Conservation (phyloP, 2,329 filamentous ascomycete genomes). For the Verticillium nonalfalfae region DNA sequence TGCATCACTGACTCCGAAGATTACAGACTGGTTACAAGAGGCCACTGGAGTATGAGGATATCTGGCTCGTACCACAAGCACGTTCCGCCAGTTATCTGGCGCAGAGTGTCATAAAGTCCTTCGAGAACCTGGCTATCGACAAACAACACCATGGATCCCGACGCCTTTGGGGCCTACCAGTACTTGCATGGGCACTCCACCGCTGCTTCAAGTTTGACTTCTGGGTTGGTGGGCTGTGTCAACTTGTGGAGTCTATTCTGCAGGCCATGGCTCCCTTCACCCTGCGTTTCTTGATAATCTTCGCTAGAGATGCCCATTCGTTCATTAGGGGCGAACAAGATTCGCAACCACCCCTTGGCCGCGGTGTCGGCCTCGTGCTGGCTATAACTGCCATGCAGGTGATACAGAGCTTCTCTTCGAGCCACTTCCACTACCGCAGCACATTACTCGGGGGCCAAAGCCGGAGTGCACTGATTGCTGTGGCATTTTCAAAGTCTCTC, state of each 20-base stretch:
- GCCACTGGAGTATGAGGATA: background rate
- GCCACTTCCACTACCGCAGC: constrained; percentile 88
- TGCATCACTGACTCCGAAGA: too few species aligned
- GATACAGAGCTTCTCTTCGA: constrained; percentile 70
- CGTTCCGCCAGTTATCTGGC: background rate
- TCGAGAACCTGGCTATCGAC: background rate
- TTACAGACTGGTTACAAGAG: background rate
- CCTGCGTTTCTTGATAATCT: constrained; percentile 79
- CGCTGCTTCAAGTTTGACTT: constrained; percentile 85
- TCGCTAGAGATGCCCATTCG: constrained; percentile 81
- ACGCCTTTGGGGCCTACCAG: constrained; percentile 52
- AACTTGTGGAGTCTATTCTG: constrained; percentile 66
- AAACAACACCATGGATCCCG: background rate
- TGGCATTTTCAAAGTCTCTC: constrained; percentile 92
- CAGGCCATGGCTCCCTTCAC: constrained; percentile 82
- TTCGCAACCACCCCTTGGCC: constrained; percentile 61
- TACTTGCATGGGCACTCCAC: constrained; percentile 73
- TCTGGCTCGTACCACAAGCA: background rate
- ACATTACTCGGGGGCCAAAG: constrained; percentile 87
- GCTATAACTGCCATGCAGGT: constrained; percentile 85
- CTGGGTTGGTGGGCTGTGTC: constrained; percentile 72
- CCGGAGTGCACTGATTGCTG: constrained; percentile 72
- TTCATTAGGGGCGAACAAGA: constrained; percentile 43
- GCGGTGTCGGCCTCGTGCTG: constrained; percentile 75
- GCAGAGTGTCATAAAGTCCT: background rate